A percentile compares a stretch with the other conserved stretches of the same genome.
These are phyloP conservation scores for Babesia ovis DNA, from an alignment of 169 alveolate species.

Conservation along the genomic window DNA sequence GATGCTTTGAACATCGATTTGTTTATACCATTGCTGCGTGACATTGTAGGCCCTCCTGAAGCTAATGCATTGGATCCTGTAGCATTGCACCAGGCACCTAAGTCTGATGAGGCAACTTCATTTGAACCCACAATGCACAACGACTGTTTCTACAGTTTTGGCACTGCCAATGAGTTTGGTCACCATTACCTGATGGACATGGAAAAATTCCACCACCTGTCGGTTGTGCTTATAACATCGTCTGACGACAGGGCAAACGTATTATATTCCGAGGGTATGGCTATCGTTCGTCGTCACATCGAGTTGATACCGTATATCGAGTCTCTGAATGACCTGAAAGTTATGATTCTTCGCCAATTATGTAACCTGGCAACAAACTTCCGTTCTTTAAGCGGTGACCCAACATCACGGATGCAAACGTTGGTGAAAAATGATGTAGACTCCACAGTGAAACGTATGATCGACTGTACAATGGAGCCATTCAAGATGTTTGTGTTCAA, in stretches of 20 bases:
- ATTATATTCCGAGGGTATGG: slow-evolving; percentile 19
- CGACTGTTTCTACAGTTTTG: slow-evolving; percentile 16
- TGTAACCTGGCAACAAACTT: slow-evolving; percentile 16
- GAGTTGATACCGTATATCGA: slow-evolving; percentile 40
- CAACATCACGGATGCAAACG: background rate
- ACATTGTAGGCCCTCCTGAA: slow-evolving; percentile 24
- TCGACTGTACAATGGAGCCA: slow-evolving; percentile 6
- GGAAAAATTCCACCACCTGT: slow-evolving; percentile 32
- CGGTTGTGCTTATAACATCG: slow-evolving; percentile 20
- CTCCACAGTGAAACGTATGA: background rate
- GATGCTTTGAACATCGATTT: background rate
- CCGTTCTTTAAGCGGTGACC: background rate
- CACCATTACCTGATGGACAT: slow-evolving; percentile 32
- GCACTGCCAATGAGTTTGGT: slow-evolving; percentile 32
- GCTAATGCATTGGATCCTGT: background rate
- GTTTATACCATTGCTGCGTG: background rate
- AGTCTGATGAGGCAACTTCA: background rate
- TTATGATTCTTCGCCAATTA: slow-evolving; percentile 3
- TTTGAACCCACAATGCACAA: background rate
- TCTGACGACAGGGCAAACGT: slow-evolving; percentile 21
- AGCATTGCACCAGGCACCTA: background rate
- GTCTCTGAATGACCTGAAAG: slow-evolving; percentile 26
- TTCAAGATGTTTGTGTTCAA: slow-evolving; percentile 35
- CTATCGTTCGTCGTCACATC: slow-evolving; percentile 18
- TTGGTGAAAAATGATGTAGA: background rate